Percentiles rank a stretch among this genome's conserved stretches.
These are phyloP conservation scores for Plasmodium ovale DNA, from an alignment of 169 alveolate species.

Conservation along the genomic window DNA sequence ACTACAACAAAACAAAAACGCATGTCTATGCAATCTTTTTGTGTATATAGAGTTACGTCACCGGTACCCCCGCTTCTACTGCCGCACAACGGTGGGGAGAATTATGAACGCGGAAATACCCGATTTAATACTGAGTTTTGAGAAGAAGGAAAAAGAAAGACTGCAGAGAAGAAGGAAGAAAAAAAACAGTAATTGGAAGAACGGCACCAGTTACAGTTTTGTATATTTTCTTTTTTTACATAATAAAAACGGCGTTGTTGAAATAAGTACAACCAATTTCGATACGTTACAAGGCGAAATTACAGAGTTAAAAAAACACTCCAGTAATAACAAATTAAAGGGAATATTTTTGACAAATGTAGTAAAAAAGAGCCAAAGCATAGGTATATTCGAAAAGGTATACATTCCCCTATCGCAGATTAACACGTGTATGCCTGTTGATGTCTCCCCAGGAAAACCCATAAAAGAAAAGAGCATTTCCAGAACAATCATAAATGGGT, in stretches of 20 bases:
- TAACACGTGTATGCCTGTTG: slow-evolving; percentile 29
- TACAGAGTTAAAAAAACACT: slow-evolving; percentile 31
- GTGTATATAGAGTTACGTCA: too few relatives aligned
- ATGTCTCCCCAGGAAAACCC: not conserved
- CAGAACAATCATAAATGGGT: slow-evolving; percentile 20
- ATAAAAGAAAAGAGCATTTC: not conserved
- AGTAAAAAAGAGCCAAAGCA: not conserved
- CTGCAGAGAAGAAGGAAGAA: slow-evolving; percentile 21
- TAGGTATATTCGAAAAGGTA: slow-evolving; percentile 8
- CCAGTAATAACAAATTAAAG: slow-evolving; percentile 40
- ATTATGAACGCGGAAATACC: slow-evolving; percentile 61
- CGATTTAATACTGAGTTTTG: slow-evolving; percentile 30
- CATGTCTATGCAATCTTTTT: too few relatives aligned
- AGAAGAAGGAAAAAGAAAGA: slow-evolving; percentile 60
- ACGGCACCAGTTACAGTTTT: slow-evolving; percentile 27
- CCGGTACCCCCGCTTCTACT: too few relatives aligned
- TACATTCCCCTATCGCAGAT: slow-evolving; percentile 45
- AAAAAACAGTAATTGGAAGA: not conserved
- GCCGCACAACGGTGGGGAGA: too few relatives aligned
- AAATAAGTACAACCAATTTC: slow-evolving; percentile 50
- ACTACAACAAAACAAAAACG: too few relatives aligned
- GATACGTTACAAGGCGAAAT: slow-evolving; percentile 39
- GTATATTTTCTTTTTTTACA: slow-evolving; percentile 48
- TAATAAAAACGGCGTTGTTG: slow-evolving; percentile 35
- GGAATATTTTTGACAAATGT: slow-evolving; percentile 53